phyloP scores from a whole-genome alignment of 192 early-diverging fungal genomes.

The Entrophospora sp. region DNA sequence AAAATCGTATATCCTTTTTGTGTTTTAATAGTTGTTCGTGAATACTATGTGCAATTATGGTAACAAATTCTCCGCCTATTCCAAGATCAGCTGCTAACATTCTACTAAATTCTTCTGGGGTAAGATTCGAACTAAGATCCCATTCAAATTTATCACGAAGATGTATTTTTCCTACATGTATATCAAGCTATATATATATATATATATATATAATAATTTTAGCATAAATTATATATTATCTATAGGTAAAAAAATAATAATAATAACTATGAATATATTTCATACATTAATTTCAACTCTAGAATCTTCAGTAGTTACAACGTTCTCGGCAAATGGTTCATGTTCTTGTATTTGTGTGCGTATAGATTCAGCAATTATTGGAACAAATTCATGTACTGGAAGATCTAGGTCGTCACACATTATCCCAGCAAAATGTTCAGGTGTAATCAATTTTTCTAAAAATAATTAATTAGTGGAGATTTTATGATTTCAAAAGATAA shows the following conservation, averaged over 20 bases:
- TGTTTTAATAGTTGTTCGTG: conserved; percentile 61
- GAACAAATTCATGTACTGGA: conserved; percentile 36
- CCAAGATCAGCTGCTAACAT: conserved; percentile 63
- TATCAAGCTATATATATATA: conserved; percentile 50
- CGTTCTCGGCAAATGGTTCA: conserved; percentile 39
- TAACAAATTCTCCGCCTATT: conserved; percentile 70
- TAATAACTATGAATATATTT: conserved; percentile 13
- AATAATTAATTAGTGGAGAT: background rate
- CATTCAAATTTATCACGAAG: conserved; percentile 88
- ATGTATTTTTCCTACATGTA: conserved; percentile 74
- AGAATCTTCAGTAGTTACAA: conserved; percentile 32
- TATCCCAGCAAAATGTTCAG: conserved; percentile 78
- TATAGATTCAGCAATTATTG: conserved; percentile 48
- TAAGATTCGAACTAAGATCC: conserved; percentile 62
- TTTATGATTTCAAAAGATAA: background rate
- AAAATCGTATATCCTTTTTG: conserved; percentile 39
- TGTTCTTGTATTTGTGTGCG: conserved; percentile 53
- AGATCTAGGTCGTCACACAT: conserved; percentile 72
- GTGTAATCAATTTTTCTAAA: conserved; percentile 63
- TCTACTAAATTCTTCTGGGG: conserved; percentile 66
- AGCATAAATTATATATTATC: conserved; percentile 33
- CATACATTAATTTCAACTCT: conserved; percentile 44
- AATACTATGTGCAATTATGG: conserved; percentile 66
- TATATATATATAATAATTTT: background rate
- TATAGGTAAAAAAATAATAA: background rate